A percentile compares a stretch with the other conserved stretches of the same genome.
phyloP scores from a whole-genome alignment of 768 basidiomycete species.

The Leccinum imitatum region DNA sequence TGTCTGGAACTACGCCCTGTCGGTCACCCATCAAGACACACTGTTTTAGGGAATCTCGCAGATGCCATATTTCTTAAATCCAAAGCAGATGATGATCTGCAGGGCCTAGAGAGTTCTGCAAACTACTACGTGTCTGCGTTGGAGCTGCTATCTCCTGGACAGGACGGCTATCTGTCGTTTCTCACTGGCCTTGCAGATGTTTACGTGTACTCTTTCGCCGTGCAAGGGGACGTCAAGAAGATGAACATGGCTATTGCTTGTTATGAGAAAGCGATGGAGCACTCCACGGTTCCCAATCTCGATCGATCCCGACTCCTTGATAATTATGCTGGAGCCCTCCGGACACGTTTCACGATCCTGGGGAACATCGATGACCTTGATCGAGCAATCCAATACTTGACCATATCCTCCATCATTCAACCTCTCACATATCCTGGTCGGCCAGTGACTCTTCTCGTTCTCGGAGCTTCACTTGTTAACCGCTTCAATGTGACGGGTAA shows the following conservation, averaged over 20 bases:
- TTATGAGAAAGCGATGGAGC: slow-evolving; percentile 15
- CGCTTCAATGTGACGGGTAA: slow-evolving; percentile 14
- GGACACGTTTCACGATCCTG: slow-evolving; percentile 11
- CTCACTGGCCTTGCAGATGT: slow-evolving; percentile 17
- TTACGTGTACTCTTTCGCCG: slow-evolving; percentile 4
- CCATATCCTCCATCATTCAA: slow-evolving; percentile 17
- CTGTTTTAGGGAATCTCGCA: slow-evolving; percentile 22
- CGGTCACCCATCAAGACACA: slow-evolving; percentile 15
- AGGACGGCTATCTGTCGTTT: slow-evolving; percentile 7
- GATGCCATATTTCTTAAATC: slow-evolving; percentile 22
- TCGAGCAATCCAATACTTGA: slow-evolving; percentile 22
- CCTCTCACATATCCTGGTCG: slow-evolving; percentile 6
- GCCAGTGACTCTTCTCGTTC: slow-evolving; percentile 14
- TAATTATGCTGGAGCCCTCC: slow-evolving; percentile 20
- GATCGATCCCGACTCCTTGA: slow-evolving; percentile 20
- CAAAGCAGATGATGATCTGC: slow-evolving; percentile 19
- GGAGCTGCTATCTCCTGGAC: slow-evolving; percentile 15
- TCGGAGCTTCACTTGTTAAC: slow-evolving; percentile 5
- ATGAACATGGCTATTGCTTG: slow-evolving; percentile 23
- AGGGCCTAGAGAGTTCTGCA: slow-evolving; percentile 26
- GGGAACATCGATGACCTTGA: slow-evolving; percentile 25
- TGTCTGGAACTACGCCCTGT: slow-evolving; percentile 24
- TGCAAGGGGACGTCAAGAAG: slow-evolving; percentile 13
- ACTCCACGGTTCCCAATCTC: slow-evolving; percentile 17
- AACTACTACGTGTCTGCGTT: slow-evolving; percentile 15